Percentiles rank a stretch among this genome's conserved stretches.
Conservation (phyloP, 73 alveolate species). For the Tetrahymena thermophila region DNA sequence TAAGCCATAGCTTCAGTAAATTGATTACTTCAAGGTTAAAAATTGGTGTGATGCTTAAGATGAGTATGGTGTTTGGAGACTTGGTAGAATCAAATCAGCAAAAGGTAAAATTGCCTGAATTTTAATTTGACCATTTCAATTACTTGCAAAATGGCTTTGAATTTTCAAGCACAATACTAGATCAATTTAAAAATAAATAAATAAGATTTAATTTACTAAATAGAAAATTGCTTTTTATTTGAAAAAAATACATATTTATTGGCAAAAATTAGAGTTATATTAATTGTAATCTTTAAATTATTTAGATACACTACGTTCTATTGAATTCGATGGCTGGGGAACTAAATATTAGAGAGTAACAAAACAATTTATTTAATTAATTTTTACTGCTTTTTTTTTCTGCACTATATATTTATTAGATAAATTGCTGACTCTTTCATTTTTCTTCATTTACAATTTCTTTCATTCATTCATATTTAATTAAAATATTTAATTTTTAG, state of each 20-base stretch:
- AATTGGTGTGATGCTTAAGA: neutral
- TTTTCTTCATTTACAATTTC: neutral
- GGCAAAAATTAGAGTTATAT: neutral
- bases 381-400: too few relatives aligned
- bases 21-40: neutral
- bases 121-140: neutral
- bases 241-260: too few relatives aligned
- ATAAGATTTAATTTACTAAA: too few relatives aligned
- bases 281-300: too few relatives aligned
- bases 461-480: neutral
- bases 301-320: neutral
- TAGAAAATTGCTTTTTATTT: neutral
- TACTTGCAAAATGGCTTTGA: neutral
- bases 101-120: neutral
- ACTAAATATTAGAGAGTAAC: neutral
- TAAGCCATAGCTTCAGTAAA: neutral
- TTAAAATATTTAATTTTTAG: neutral
- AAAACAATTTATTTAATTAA: neutral
- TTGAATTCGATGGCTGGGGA: neutral
- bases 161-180: too few relatives aligned
- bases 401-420: too few relatives aligned
- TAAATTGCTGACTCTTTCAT: too few relatives aligned
- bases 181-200: too few relatives aligned
- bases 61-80: neutral
- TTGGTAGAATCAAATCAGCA: neutral